phyloP scores from a whole-genome alignment of 2,329 filamentous ascomycete genomes.

The Exserohilum turcica region DNA sequence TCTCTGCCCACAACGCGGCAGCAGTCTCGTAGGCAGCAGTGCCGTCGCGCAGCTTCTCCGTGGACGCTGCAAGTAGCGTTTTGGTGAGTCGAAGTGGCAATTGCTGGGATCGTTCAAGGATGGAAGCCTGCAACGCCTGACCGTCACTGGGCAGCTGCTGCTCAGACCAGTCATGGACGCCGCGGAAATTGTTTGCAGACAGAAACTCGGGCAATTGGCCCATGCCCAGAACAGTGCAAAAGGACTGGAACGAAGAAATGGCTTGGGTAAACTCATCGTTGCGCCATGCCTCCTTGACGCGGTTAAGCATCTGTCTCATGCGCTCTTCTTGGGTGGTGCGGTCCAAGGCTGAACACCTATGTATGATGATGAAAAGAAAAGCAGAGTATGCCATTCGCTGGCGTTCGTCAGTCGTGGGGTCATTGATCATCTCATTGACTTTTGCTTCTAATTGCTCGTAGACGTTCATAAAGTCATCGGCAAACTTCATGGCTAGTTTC shows the following conservation, averaged over 20 bases:
- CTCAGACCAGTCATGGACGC: slow-evolving; percentile 80
- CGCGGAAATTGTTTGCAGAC: slow-evolving; percentile 71
- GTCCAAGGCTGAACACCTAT: slow-evolving; percentile 79
- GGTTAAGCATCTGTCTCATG: slow-evolving; percentile 77
- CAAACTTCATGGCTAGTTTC: slow-evolving; percentile 85
- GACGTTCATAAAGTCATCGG: slow-evolving; percentile 84
- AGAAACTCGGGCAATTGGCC: slow-evolving; percentile 83
- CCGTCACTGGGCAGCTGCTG: slow-evolving; percentile 79
- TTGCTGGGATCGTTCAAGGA: slow-evolving; percentile 75
- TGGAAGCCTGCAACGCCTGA: slow-evolving; percentile 74
- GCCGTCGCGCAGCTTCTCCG: slow-evolving; percentile 81
- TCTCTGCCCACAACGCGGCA: slow-evolving; percentile 80
- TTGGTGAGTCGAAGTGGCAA: slow-evolving; percentile 87
- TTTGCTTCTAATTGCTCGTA: slow-evolving; percentile 86
- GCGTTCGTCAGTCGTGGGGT: slow-evolving; percentile 77
- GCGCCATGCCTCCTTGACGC: slow-evolving; percentile 81
- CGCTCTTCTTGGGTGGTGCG: slow-evolving; percentile 71
- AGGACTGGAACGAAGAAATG: slow-evolving; percentile 75
- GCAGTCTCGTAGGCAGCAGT: slow-evolving; percentile 76
- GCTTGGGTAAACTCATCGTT: slow-evolving; percentile 69
- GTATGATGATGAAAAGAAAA: slow-evolving; percentile 92
- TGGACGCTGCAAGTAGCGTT: slow-evolving; percentile 87
- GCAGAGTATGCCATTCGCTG: slow-evolving; percentile 84
- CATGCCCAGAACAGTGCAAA: slow-evolving; percentile 79
- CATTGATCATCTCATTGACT: slow-evolving; percentile 77